A percentile compares a stretch with the other conserved stretches of the same genome.
Conservation (phyloP, 2,329 filamentous ascomycete species). For the Teratosphaeria destructans region DNA sequence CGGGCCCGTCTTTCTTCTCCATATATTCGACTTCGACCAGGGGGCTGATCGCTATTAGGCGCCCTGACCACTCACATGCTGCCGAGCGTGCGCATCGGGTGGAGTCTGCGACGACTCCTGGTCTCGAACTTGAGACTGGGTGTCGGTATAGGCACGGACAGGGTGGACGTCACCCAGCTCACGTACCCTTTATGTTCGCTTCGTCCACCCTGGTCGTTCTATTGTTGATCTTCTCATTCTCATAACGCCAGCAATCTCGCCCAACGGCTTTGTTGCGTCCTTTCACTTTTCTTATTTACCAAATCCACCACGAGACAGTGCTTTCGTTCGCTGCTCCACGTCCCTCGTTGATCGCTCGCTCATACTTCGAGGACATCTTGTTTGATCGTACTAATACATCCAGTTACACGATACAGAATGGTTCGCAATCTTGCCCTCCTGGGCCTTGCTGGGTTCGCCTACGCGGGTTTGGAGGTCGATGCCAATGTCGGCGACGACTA, state of each 20-base stretch:
- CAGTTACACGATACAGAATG: background rate
- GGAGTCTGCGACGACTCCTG: background rate
- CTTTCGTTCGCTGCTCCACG: constrained; percentile 3
- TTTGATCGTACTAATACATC: background rate
- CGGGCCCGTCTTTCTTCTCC: background rate
- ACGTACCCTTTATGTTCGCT: background rate
- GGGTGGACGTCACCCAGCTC: background rate
- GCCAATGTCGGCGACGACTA: background rate
- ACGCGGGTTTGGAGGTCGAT: background rate
- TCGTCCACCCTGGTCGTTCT: background rate
- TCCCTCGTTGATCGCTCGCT: background rate
- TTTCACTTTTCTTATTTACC: background rate
- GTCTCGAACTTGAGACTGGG: background rate
- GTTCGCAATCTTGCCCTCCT: constrained; percentile 1
- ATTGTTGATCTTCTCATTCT: background rate
- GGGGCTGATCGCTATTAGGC: constrained; percentile 5
- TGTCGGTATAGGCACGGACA: background rate
- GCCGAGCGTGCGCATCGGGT: background rate
- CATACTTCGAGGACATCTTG: background rate
- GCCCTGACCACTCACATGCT: background rate
- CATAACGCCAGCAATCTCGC: background rate
- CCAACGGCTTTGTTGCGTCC: background rate
- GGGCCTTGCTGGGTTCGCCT: background rate
- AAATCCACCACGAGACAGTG: background rate
- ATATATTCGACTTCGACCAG: background rate